A percentile compares a stretch with the other conserved stretches of the same genome.
Evolutionary conservation across 257 asterid species (phyloP).

Genomic region (Solanum tacnaense): DNA sequence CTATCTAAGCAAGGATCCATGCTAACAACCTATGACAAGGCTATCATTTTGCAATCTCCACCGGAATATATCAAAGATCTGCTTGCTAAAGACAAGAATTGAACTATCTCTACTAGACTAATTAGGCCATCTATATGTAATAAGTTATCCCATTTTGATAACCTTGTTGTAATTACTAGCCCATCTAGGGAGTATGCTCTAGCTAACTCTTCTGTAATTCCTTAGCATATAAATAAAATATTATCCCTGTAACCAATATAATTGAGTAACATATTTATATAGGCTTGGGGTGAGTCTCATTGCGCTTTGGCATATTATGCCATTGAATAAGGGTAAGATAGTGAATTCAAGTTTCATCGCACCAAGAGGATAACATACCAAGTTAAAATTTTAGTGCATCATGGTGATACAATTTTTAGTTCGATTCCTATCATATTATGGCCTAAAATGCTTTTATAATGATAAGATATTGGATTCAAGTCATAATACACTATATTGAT

Average conservation of each 20-base stretch:
- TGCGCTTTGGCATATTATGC: not conserved
- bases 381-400: not conserved
- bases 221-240: not conserved
- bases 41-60: too few species aligned
- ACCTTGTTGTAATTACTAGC: not conserved
- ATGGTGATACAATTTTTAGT: not conserved
- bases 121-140: not conserved
- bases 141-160: too few species aligned
- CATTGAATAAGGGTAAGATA: not conserved
- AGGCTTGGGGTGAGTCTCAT: not conserved
- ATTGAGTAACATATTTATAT: not conserved
- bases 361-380: not conserved
- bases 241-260: not conserved
- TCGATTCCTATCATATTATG: not conserved
- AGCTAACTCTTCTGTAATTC: not conserved
- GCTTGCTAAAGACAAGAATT: too few species aligned
- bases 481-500: not conserved
- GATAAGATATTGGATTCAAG: not conserved
- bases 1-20: too few species aligned
- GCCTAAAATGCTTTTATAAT: not conserved
- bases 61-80: too few species aligned
- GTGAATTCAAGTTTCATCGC: not conserved
- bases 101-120: too few species aligned
- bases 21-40: too few species aligned
- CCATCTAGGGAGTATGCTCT: not conserved